These are phyloP conservation scores for Chondrostereum purpureum DNA, from an alignment of 1,284 basidiomycete species.

Conservation along the genomic window DNA sequence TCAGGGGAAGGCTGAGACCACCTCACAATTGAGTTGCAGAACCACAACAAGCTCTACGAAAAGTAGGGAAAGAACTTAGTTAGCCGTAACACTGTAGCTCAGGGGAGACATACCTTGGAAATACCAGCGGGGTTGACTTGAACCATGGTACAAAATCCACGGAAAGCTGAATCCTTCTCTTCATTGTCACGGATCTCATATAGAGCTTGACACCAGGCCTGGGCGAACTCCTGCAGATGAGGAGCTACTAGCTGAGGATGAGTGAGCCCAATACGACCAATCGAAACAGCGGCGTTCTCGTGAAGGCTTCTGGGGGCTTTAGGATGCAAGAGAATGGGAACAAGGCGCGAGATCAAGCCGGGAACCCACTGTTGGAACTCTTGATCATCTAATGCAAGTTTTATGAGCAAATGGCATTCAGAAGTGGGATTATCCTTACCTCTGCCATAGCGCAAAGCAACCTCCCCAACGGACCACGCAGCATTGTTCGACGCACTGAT, in stretches of 20 bases:
- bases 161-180: slow-evolving; percentile 99
- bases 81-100: too few relatives aligned
- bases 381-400: slow-evolving; percentile 47
- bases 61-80: not conserved
- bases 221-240: slow-evolving; percentile 85
- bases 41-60: slow-evolving; percentile 80
- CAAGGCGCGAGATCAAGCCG: slow-evolving; percentile 80
- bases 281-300: slow-evolving; percentile 99
- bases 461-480: slow-evolving; percentile 99
- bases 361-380: slow-evolving; percentile 88
- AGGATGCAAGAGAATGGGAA: slow-evolving; percentile 88
- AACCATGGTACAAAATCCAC: slow-evolving; percentile 94
- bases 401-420: slow-evolving; percentile 9
- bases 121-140: slow-evolving; percentile 91
- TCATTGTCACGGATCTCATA: slow-evolving; percentile 99
- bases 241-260: slow-evolving; percentile 87
- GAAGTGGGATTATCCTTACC: slow-evolving; percentile 35
- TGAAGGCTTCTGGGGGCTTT: slow-evolving; percentile 92
- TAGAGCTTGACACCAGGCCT: slow-evolving; percentile 94
- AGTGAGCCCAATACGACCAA: slow-evolving; percentile 92
- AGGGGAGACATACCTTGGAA: slow-evolving; percentile 55
- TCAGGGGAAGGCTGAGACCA: slow-evolving; percentile 88
- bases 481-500: slow-evolving; percentile 99
- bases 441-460: slow-evolving; percentile 81
- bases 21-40: slow-evolving; percentile 94